Evolutionary conservation across 306 rosid genomes (phyloP), one percentile per base, ranked within the genome.

Genomic region (Corylus avellana): DNA sequence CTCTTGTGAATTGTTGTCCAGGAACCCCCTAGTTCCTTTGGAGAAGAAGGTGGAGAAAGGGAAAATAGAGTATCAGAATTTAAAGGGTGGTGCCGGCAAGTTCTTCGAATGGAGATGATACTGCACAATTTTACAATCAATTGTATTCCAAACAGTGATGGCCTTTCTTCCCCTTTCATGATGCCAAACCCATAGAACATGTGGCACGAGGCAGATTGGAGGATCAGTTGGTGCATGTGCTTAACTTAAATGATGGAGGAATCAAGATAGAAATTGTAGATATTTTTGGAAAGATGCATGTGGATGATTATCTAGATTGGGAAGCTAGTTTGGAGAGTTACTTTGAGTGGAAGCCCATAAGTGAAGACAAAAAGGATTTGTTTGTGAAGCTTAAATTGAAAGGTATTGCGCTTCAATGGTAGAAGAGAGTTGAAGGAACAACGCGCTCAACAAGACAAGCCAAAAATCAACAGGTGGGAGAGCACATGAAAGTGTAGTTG

Each of bases 341-440:
- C 42, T 68, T 68, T 68, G 53, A 7, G 20, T 42, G 51, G 49
- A 67, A 13, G 2, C 4, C 44, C 44, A 39, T 39, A 16, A 16
- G 1, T 3, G 17, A 47, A 48, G 35, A 70, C 5, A 42, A 16
- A 13, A 70, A 47, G 55, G 56, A 22, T n/a, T 4, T 48, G 57
- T 12, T 70, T 25, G 74, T 70, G 74, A 48, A 48, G 39, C 55
- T 70, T n/a, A 70, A 70, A 48, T 46, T 70, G 25, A 70, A 20
- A 10, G 32, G 9, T 48, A 70, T 12, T 20, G 7, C 74, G n/a
- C 29, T 47, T 70, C 58, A 70, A 70, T 48, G 74, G 54, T 44
- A 58, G 74, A 70, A 48, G 56, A 47, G 39, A 47, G 57, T 70
- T 48, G 42, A 70, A 48, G 11, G 25, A 48, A 20, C 57, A 47